Evolutionary conservation across 805 yeast species (phyloP), one percentile per base, ranked within the genome.

Genomic region (Candida ulmi): DNA sequence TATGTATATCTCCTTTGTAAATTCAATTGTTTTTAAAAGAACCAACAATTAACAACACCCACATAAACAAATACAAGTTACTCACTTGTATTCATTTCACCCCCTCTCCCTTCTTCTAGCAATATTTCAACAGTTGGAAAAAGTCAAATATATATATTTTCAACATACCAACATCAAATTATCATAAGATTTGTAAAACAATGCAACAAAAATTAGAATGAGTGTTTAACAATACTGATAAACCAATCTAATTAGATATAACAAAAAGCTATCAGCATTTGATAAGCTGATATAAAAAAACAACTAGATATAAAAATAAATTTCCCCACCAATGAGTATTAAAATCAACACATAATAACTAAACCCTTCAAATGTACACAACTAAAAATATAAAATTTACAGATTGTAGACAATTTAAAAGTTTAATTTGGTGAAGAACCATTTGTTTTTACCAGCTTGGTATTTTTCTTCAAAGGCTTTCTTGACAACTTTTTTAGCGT

Each of bases 381-480:
- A 33, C 17, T 5, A 17, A 18, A 30, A 30, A 19, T 12, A 8
- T 8, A 6, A 30, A 12, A n/a, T 5, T 15, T 8, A 11, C 16
- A 8, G 15, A 24, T 24, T 23, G n/a, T 16, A 9, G 19, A 29
- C 17, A 17, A 16, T 36, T 48, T 85, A 87, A 77, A 87, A 87
- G 76, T 83, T 81, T 70, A 87, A 83, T 79, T 93, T 93, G 74
- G 95, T 82, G 90, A 93, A 93, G 82, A 93, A 93, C 99, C 99
- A 93, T 78, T 88, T 90, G 90, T 91, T 91, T 85, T 93, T 88
- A 72, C 99, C 99, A 68, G 96, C 88, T 73, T 86, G 95, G 81
- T 91, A 95, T 82, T 88, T 88, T 78, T 91, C 96, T 79, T 93
- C 99, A 68, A 93, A 91, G 69, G 95, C 96, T 82, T 90, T 86